These are phyloP conservation scores for Leishmania mexicana DNA, from an alignment of 208 protist species.

Conservation along the genomic window DNA sequence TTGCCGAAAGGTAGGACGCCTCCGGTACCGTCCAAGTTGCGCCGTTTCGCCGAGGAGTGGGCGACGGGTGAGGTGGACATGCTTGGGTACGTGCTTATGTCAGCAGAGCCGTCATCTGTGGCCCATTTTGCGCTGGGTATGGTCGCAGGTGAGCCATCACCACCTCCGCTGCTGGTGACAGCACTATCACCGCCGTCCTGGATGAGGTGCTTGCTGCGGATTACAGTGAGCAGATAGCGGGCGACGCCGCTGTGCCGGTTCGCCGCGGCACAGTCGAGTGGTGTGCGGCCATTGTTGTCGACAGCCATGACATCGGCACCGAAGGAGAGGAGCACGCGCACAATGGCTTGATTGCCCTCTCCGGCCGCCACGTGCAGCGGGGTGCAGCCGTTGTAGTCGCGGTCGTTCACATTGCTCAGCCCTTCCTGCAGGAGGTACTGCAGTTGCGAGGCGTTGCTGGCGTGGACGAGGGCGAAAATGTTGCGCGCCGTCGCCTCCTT, in stretches of 20 bases:
- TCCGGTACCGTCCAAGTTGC: not conserved
- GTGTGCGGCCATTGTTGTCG: constrained; percentile 77
- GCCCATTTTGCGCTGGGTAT: not conserved
- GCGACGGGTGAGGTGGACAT: not conserved
- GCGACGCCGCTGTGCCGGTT: constrained; percentile 82
- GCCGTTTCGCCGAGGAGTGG: not conserved
- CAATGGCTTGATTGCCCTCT: constrained; percentile 80
- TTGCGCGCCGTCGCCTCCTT: constrained; percentile 63
- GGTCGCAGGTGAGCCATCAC: not conserved
- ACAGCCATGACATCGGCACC: constrained; percentile 73
- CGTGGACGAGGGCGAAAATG: constrained; percentile 84
- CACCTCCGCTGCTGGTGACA: constrained; percentile 4
- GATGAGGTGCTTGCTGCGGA: constrained; percentile 35
- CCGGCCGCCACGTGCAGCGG: constrained; percentile 83
- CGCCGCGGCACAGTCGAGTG: constrained; percentile 81
- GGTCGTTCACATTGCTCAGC: constrained; percentile 71
- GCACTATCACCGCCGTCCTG: not conserved
- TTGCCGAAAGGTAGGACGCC: not conserved
- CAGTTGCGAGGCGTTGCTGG: constrained; percentile 77
- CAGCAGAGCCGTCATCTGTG: not conserved
- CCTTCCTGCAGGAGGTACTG: constrained; percentile 73
- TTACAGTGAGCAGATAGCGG: constrained; percentile 63
- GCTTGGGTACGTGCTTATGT: not conserved
- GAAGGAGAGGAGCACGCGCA: constrained; percentile 81
- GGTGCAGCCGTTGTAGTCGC: constrained; percentile 90